These are phyloP conservation scores for Boletus coccyginus DNA, from an alignment of 768 basidiomycete species.

Conservation along the genomic window DNA sequence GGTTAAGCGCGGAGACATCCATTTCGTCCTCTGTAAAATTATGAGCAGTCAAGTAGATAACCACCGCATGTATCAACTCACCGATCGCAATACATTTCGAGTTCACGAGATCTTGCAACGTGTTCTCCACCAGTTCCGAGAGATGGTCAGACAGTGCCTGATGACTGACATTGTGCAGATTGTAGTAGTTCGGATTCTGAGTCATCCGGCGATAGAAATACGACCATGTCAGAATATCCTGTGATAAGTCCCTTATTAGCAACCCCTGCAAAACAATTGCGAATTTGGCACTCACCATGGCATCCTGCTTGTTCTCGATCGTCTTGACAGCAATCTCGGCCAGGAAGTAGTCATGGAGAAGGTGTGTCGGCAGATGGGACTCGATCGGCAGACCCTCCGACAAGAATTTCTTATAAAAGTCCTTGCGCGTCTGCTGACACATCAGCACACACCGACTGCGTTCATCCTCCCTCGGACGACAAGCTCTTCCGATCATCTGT, in stretches of 20 bases:
- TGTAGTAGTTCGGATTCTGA: slow-evolving; percentile 95
- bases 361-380: slow-evolving; percentile 85
- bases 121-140: slow-evolving; percentile 93
- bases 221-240: slow-evolving; percentile 98
- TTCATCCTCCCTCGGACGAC: slow-evolving; percentile 84
- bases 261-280: neutral
- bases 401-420: slow-evolving; percentile 99
- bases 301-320: slow-evolving; percentile 98
- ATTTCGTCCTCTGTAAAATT: slow-evolving; percentile 73
- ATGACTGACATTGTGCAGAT: slow-evolving; percentile 91
- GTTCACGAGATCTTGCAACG: slow-evolving; percentile 84
- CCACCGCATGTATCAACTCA: slow-evolving; percentile 29
- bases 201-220: slow-evolving; percentile 98
- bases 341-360: slow-evolving; percentile 95
- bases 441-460: slow-evolving; percentile 93
- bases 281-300: slow-evolving; percentile 59
- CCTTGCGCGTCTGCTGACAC: slow-evolving; percentile 97
- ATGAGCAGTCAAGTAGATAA: neutral
- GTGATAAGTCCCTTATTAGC: neutral
- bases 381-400: slow-evolving; percentile 98
- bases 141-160: slow-evolving; percentile 94
- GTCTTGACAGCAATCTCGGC: slow-evolving; percentile 98
- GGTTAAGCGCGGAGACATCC: slow-evolving; percentile 87
- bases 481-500: slow-evolving; percentile 99
- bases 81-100: slow-evolving; percentile 95